Conservation (phyloP, 1,284 basidiomycete species). For the Rhodotorula sp. region DNA sequence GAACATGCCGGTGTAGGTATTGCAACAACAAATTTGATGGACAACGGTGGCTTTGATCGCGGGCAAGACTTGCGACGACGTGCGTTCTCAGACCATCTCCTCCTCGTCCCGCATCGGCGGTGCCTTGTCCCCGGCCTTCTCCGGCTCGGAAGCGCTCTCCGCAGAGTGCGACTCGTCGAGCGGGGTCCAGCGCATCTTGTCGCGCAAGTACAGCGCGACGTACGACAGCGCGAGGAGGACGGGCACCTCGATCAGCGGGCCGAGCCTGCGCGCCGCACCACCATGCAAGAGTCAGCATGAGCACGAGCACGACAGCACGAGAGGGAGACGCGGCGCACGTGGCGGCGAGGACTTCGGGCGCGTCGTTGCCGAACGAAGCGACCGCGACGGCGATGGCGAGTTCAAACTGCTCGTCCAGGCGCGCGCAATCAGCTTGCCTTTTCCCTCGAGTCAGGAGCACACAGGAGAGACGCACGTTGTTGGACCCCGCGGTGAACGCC, state of each 20-base stretch:
- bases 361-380: constrained; percentile 71
- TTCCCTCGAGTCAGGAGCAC: neutral
- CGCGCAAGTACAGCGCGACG: constrained; percentile 1
- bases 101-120: too few relatives aligned
- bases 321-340: constrained; percentile 50
- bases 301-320: neutral
- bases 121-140: too few relatives aligned
- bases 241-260: constrained; percentile 54
- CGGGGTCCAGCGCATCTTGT: neutral
- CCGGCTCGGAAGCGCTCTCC: too few relatives aligned
- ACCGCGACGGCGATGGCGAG: constrained; percentile 81
- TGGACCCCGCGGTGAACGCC: constrained; percentile 55
- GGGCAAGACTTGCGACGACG: too few relatives aligned
- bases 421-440: neutral
- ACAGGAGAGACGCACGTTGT: constrained; percentile 53
- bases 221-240: constrained; percentile 10
- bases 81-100: too few relatives aligned
- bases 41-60: too few relatives aligned
- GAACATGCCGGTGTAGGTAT: too few relatives aligned
- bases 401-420: constrained; percentile 53
- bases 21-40: too few relatives aligned
- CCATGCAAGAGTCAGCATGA: constrained; percentile 10
- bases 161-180: too few relatives aligned
- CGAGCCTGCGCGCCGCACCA: constrained; percentile 51
- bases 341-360: constrained; percentile 72